Conservation (phyloP, 106 monocot species). For the Apostasia shenzhenica region DNA sequence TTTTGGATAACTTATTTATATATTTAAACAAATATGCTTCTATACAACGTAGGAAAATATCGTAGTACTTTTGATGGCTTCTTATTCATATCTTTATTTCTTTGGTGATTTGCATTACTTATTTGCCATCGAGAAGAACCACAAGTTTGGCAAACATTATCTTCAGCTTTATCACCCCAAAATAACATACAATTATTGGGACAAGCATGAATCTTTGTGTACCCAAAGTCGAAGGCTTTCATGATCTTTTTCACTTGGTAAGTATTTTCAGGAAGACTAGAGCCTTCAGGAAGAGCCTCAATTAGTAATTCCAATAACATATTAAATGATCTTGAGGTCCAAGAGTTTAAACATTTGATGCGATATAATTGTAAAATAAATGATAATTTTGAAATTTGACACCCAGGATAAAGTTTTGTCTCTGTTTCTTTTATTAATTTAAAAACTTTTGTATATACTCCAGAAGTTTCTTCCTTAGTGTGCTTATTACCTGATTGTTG, state of each 20-base stretch:
- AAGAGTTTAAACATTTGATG: too few relatives aligned
- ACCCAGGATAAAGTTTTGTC: too few relatives aligned
- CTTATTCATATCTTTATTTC: neutral
- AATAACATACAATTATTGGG: conserved; percentile 6
- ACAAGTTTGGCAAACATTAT: neutral
- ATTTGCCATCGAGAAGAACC: neutral
- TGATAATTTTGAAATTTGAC: too few relatives aligned
- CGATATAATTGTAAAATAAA: too few relatives aligned
- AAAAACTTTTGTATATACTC: too few relatives aligned
- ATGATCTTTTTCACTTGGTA: neutral
- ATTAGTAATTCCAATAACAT: neutral
- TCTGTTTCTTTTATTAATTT: too few relatives aligned
- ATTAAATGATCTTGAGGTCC: too few relatives aligned
- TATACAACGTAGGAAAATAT: neutral
- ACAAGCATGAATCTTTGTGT: conserved; percentile 5
- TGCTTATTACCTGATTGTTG: too few relatives aligned
- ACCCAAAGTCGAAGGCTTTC: neutral
- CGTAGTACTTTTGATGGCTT: neutral
- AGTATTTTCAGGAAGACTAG: neutral
- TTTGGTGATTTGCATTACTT: neutral
- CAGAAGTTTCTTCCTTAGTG: too few relatives aligned
- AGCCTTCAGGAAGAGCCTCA: neutral
- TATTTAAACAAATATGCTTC: too few relatives aligned
- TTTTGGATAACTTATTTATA: too few relatives aligned
- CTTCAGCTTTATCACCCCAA: neutral